phyloP scores from a whole-genome alignment of 2,329 filamentous ascomycete genomes.

The Ceratocystis variospora region DNA sequence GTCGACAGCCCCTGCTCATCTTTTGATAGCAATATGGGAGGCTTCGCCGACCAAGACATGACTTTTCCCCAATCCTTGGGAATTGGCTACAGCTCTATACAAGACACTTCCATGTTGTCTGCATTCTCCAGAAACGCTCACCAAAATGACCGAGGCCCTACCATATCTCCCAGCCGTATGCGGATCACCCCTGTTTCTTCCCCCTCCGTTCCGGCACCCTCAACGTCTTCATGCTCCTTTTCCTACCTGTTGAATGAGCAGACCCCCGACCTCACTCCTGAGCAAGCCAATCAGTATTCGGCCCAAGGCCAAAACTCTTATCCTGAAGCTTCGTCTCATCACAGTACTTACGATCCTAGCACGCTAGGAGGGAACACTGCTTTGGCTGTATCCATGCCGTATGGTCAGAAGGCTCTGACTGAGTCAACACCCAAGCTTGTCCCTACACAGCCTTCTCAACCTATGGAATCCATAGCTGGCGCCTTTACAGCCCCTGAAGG shows the following conservation, averaged over 20 bases:
- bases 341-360: neutral
- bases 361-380: neutral
- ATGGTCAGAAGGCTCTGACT: neutral
- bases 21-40: slow-evolving; percentile 9
- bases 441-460: neutral
- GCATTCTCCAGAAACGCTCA: neutral
- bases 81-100: neutral
- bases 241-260: neutral
- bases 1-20: slow-evolving; percentile 9
- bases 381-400: neutral
- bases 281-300: neutral
- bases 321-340: neutral
- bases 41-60: neutral
- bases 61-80: slow-evolving; percentile 1
- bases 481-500: too few relatives aligned
- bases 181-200: neutral
- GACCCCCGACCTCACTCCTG: neutral
- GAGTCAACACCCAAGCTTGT: neutral
- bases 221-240: neutral
- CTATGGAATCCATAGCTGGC: too few relatives aligned
- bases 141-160: neutral
- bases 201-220: neutral
- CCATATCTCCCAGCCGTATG: neutral
- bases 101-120: slow-evolving; percentile 2
- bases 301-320: neutral